phyloP scores from a whole-genome alignment of 1,284 basidiomycete species.

The Xanthoconium separans region DNA sequence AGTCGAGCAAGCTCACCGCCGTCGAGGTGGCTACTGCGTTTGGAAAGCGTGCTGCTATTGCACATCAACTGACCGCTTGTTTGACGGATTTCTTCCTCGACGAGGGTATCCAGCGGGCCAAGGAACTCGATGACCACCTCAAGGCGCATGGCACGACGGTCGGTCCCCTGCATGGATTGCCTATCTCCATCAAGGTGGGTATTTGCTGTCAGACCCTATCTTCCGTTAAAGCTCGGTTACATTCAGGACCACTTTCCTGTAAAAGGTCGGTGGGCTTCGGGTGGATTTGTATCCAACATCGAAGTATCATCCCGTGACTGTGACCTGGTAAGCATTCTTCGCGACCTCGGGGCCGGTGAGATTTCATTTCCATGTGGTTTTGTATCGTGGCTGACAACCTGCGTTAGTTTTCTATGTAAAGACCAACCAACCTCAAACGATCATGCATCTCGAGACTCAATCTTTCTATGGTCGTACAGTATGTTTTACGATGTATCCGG shows the following conservation, averaged over 20 bases:
- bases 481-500: neutral
- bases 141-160: conserved; percentile 34
- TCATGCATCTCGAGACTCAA: conserved; percentile 38
- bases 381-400: neutral
- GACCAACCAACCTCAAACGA: conserved; percentile 45
- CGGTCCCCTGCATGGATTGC: conserved; percentile 51
- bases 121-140: conserved; percentile 40
- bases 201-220: too few species aligned
- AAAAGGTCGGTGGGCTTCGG: conserved; percentile 41
- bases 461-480: conserved; percentile 45
- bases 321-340: conserved; percentile 24
- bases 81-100: conserved; percentile 31
- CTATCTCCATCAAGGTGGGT: conserved; percentile 44
- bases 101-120: conserved; percentile 39
- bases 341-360: conserved; percentile 35
- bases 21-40: conserved; percentile 29
- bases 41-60: conserved; percentile 32
- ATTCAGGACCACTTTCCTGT: conserved; percentile 42
- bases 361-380: neutral
- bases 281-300: conserved; percentile 36
- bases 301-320: conserved; percentile 27
- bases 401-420: conserved; percentile 44
- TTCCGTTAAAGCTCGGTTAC: neutral
- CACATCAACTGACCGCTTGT: conserved; percentile 30
- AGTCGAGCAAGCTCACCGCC: conserved; percentile 21